Evolutionary conservation across 2,329 filamentous ascomycete species (phyloP), one percentile per base, ranked within the genome.

Genomic region (Phaeomoniella chlamydospora): DNA sequence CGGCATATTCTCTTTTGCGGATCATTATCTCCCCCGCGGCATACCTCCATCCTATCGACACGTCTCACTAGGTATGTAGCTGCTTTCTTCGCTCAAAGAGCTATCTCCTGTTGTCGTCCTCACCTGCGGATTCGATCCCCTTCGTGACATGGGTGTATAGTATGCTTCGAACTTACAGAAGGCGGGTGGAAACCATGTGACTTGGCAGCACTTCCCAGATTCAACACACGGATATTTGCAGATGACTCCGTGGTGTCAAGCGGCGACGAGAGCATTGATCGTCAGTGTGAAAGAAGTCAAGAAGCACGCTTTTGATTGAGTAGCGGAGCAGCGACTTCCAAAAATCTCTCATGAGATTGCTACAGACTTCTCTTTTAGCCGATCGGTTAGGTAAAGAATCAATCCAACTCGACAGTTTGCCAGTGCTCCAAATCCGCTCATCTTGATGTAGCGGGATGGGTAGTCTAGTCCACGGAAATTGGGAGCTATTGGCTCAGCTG

Each of bases 1-100:
- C 38, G 52, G 47, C 3, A 54, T 57, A 30, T 56, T 55, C 38
- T 45, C 43, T 9, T 57, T 55, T 37, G 54, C 51, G 14, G 44
- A 51, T 38, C 47, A 55, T 41, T 57, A 52, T 39, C 42, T 52
- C 11, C 51, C 44, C 6, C 36, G 43, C 2, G 45, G 43, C 5
- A 39, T 39, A 11, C 39, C 49, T 14, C 49, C 51, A 2, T 34
- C 42, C 4, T 41, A 50, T 35, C 41, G 36, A 13, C 56, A 55
- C 37, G 43, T 57, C 13, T 48, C 45, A 1, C 55, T 53, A 2
- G 50, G 54, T 2, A 52, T 51, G 45, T 52, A 55, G 38, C 32
- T 33, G 2, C 35, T 45, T 1, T 37, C 45, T 1, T 26, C 46
- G 4, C 35, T 58, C 9, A 38, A 43, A 15, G 43, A 41, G 5